phyloP scores from a whole-genome alignment of 345 rosid genomes.

The Aquilaria yunnanensis region DNA sequence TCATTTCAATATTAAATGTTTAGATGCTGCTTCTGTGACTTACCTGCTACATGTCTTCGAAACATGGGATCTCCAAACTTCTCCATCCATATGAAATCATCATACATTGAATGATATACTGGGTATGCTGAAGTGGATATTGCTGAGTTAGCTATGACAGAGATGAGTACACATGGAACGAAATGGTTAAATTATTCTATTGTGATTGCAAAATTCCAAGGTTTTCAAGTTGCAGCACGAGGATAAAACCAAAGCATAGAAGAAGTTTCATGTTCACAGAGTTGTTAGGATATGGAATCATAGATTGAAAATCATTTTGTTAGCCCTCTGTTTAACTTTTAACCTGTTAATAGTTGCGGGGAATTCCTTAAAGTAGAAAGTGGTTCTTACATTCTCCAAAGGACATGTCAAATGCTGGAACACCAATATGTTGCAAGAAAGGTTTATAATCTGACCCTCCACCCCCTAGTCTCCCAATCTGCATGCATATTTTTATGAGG shows the following conservation, averaged over 20 bases:
- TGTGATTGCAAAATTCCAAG: not conserved
- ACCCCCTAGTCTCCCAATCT: constrained; percentile 68
- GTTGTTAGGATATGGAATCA: not conserved
- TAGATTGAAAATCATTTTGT: not conserved
- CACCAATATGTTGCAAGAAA: constrained; percentile 75
- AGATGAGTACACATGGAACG: not conserved
- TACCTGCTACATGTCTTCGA: constrained; percentile 70
- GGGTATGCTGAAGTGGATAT: constrained; percentile 49
- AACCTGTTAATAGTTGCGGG: constrained; percentile 7
- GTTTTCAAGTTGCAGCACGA: not conserved
- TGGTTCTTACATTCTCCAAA: constrained; percentile 50
- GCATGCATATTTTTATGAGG: not conserved
- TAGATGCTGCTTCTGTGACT: constrained; percentile 3
- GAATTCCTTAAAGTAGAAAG: not conserved
- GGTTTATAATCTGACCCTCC: constrained; percentile 72
- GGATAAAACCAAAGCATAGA: not conserved
- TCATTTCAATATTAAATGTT: not conserved
- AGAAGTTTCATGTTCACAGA: not conserved
- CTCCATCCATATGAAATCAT: constrained; percentile 80
- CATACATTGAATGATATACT: constrained; percentile 83
- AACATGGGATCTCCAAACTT: constrained; percentile 75
- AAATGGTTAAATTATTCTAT: constrained; percentile 9
- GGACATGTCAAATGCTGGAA: constrained; percentile 53
- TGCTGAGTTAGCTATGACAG: constrained; percentile 1
- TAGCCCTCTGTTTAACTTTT: not conserved